Evolutionary conservation across 2,329 filamentous ascomycete genomes (phyloP).

Genomic region (Diaporthe longicolla): DNA sequence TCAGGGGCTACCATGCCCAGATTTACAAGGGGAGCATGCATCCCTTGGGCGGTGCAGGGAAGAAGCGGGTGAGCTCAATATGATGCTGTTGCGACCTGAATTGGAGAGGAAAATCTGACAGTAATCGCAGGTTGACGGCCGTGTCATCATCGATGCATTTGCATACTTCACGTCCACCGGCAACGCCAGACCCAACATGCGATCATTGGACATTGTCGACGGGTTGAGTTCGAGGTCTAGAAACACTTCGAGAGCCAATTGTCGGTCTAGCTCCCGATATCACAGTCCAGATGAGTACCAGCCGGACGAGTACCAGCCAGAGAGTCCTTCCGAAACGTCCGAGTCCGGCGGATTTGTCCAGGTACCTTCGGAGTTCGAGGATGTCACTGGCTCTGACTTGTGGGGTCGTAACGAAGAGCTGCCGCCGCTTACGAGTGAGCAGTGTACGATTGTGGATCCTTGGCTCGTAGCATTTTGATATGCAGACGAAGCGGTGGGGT

Average conservation of each 20-base stretch:
- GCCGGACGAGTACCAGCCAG: too few species aligned
- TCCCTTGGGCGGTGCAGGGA: neutral
- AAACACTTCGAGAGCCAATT: neutral
- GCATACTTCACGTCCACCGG: constrained; percentile 1
- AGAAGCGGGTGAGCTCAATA: neutral
- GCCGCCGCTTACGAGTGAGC: neutral
- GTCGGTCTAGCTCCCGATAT: neutral
- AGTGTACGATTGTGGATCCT: neutral
- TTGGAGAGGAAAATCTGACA: neutral
- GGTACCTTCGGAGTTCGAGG: neutral
- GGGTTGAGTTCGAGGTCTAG: neutral
- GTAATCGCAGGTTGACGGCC: neutral
- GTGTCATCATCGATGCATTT: constrained; percentile 2
- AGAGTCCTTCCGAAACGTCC: too few species aligned
- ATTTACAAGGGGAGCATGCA: constrained; percentile 11
- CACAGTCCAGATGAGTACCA: neutral
- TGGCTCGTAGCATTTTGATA: constrained; percentile 6
- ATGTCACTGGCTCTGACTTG: neutral
- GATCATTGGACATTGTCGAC: neutral
- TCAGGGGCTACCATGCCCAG: neutral
- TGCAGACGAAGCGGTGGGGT: constrained; percentile 14
- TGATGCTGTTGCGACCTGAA: neutral
- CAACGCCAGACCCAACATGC: neutral
- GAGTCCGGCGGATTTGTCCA: constrained; percentile 5
- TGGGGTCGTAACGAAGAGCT: constrained; percentile 2